Percentiles rank a stretch among this genome's conserved stretches.
phyloP scores from a whole-genome alignment of 805 yeast genomes.

The Kazachstania viticola region DNA sequence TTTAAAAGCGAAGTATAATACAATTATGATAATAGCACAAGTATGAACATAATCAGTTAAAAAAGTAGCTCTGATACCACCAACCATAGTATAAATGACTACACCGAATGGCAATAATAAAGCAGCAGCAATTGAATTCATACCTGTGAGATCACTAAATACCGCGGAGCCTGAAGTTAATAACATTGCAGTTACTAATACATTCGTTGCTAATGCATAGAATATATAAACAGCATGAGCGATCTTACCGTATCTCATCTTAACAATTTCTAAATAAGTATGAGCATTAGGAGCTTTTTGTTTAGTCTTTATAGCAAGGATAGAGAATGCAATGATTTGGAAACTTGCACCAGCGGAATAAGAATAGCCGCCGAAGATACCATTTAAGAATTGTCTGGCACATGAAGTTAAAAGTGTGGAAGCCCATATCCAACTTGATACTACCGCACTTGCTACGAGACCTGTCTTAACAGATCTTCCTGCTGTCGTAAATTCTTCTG shows the following conservation, averaged over 20 bases:
- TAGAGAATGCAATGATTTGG: slow-evolving; percentile 77
- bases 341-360: slow-evolving; percentile 90
- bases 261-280: slow-evolving; percentile 78
- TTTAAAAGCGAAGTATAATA: slow-evolving; percentile 70
- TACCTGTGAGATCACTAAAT: slow-evolving; percentile 69
- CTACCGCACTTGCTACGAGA: slow-evolving; percentile 80
- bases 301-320: slow-evolving; percentile 79
- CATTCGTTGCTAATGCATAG: slow-evolving; percentile 80
- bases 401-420: slow-evolving; percentile 67
- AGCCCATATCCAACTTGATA: slow-evolving; percentile 92
- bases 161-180: slow-evolving; percentile 86
- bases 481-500: slow-evolving; percentile 90
- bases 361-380: slow-evolving; percentile 70
- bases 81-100: slow-evolving; percentile 66
- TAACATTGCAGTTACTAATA: slow-evolving; percentile 86
- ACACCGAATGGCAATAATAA: slow-evolving; percentile 76
- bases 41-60: slow-evolving; percentile 81
- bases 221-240: slow-evolving; percentile 63
- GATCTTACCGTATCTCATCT: slow-evolving; percentile 64
- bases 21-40: slow-evolving; percentile 63
- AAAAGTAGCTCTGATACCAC: slow-evolving; percentile 77
- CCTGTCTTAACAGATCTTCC: slow-evolving; percentile 83
- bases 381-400: slow-evolving; percentile 66
- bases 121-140: slow-evolving; percentile 71
- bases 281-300: slow-evolving; percentile 87